phyloP scores from a whole-genome alignment of 2,329 filamentous ascomycete genomes.

The Verticillium klebahnii region DNA sequence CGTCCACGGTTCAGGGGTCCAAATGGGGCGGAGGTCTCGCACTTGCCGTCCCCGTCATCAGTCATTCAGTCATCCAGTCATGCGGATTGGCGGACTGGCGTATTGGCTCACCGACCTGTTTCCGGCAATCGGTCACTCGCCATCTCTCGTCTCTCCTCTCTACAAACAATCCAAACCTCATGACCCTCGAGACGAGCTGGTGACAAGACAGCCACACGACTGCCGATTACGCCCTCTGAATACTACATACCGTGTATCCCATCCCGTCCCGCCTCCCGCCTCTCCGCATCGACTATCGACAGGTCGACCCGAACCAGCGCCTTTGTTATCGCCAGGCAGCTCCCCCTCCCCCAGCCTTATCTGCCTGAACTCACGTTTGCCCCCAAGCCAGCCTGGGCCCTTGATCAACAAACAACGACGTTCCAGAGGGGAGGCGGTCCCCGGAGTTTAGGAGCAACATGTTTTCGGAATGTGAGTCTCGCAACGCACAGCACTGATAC shows the following conservation, averaged over 20 bases:
- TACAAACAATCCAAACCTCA: neutral
- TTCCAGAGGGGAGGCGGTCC: constrained; percentile 12
- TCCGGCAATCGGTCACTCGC: neutral
- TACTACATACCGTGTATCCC: neutral
- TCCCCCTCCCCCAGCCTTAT: neutral
- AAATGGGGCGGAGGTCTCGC: neutral
- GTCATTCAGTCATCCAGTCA: neutral
- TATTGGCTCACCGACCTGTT: neutral
- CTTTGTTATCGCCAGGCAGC: neutral
- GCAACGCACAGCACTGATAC: neutral
- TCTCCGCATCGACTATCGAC: neutral
- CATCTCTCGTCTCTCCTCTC: neutral
- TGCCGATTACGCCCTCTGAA: neutral
- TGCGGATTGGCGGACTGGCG: neutral
- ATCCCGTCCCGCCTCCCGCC: neutral
- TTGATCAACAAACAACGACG: neutral
- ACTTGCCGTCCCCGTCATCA: neutral
- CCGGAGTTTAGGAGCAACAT: constrained; percentile 21
- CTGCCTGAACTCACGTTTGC: neutral
- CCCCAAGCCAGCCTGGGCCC: neutral
- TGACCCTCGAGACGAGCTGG: neutral
- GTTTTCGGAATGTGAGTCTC: constrained; percentile 76
- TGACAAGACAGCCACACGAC: neutral
- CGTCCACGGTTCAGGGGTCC: neutral
- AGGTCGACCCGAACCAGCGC: neutral